Percentiles rank a stretch among this genome's conserved stretches.
phyloP scores from a whole-genome alignment of 768 basidiomycete species.

The Lentinula lateritia region DNA sequence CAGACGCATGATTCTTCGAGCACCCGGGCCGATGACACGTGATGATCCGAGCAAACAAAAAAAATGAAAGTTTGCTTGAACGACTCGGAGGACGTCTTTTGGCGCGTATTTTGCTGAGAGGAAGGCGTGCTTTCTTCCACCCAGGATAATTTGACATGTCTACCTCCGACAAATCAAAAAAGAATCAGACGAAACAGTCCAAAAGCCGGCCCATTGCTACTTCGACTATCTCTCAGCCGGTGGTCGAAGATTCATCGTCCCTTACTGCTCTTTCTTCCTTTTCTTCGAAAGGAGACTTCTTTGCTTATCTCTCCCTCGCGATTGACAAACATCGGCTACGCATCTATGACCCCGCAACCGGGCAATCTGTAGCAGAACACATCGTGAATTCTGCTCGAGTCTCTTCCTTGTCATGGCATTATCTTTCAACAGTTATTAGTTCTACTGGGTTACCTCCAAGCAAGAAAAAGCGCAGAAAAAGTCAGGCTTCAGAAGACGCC shows the following conservation, averaged over 20 bases:
- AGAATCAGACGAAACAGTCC: slow-evolving; percentile 45
- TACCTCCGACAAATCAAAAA: slow-evolving; percentile 28
- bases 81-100: neutral
- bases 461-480: slow-evolving; percentile 49
- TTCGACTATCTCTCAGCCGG: slow-evolving; percentile 50
- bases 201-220: slow-evolving; percentile 48
- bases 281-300: slow-evolving; percentile 49
- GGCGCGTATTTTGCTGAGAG: neutral
- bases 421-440: slow-evolving; percentile 20
- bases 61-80: too few relatives aligned
- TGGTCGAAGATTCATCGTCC: slow-evolving; percentile 40
- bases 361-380: slow-evolving; percentile 52
- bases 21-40: too few relatives aligned
- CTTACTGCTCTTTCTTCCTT: slow-evolving; percentile 48
- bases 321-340: slow-evolving; percentile 70
- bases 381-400: slow-evolving; percentile 51
- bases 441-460: slow-evolving; percentile 29
- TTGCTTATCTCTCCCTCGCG: slow-evolving; percentile 58
- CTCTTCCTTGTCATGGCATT: slow-evolving; percentile 48
- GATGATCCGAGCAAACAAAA: too few relatives aligned
- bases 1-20: too few relatives aligned
- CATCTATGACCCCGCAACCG: slow-evolving; percentile 54
- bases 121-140: neutral
- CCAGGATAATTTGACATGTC: neutral
- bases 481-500: slow-evolving; percentile 18